phyloP scores from a whole-genome alignment of 2,329 filamentous ascomycete species.

The Epichloe glyceriae region DNA sequence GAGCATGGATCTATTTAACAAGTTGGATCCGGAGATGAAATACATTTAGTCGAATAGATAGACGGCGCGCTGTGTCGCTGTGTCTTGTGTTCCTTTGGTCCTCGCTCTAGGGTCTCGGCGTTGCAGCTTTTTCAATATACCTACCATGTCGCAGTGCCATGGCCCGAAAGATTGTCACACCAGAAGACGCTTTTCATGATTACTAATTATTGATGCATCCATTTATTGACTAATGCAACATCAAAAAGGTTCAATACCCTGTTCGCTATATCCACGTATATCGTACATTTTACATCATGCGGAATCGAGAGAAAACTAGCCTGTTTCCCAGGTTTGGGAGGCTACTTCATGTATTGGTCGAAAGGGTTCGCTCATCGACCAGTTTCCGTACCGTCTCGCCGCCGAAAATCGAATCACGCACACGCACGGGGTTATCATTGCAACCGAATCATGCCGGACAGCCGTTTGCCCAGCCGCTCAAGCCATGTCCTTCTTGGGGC shows the following conservation, averaged over 20 bases:
- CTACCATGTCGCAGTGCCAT: no score
- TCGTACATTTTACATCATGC: not conserved
- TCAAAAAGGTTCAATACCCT: not conserved
- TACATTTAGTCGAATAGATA: constrained; percentile 48
- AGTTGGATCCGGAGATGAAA: constrained; percentile 66
- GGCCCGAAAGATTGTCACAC: no score
- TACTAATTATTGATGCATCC: no score
- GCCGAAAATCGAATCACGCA: not conserved
- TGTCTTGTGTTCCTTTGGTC: not conserved
- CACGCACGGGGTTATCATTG: constrained; percentile 22
- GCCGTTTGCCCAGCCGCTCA: constrained; percentile 36
- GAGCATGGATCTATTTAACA: constrained; percentile 77
- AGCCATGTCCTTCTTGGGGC: constrained; percentile 45
- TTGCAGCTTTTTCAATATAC: no score
- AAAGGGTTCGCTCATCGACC: not conserved
- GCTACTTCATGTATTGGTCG: not conserved
- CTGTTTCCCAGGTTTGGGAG: not conserved
- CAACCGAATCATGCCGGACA: constrained; percentile 48
- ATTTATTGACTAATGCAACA: no score
- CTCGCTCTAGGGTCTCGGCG: no score
- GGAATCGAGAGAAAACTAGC: no score
- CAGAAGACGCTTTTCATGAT: no score
- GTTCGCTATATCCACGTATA: not conserved
- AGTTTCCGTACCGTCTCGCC: no score
- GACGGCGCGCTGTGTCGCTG: not conserved